A percentile compares a stretch with the other conserved stretches of the same genome.
Evolutionary conservation across 257 asterid genomes (phyloP).

Genomic region (Petrea volubilis): DNA sequence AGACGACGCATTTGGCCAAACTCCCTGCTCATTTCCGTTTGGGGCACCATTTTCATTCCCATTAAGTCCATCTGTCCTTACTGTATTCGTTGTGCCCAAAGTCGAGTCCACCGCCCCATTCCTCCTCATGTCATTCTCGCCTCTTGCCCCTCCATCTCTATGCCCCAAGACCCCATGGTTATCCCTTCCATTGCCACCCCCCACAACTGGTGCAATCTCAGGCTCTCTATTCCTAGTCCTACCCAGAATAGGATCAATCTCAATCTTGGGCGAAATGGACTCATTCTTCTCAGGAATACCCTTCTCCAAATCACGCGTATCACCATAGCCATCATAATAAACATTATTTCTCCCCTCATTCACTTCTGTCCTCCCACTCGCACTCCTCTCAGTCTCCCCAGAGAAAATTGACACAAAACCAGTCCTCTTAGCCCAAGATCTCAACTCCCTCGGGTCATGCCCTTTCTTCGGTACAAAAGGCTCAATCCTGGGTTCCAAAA

Average conservation of each 20-base stretch:
- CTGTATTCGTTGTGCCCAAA: conserved; percentile 32
- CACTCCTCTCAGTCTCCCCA: conserved; percentile 63
- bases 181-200: conserved; percentile 38
- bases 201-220: conserved; percentile 64
- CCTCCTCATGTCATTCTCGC: conserved; percentile 36
- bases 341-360: conserved; percentile 29
- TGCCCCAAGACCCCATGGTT: conserved; percentile 35
- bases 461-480: conserved; percentile 76
- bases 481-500: conserved; percentile 56
- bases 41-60: conserved; percentile 33
- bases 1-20: conserved; percentile 32
- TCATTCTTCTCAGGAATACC: conserved; percentile 55
- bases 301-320: conserved; percentile 65
- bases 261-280: conserved; percentile 73
- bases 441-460: conserved; percentile 81
- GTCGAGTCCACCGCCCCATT: conserved; percentile 38
- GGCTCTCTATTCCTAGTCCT: conserved; percentile 61
- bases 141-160: conserved; percentile 39
- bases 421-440: conserved; percentile 97
- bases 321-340: conserved; percentile 20
- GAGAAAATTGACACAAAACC: conserved; percentile 90
- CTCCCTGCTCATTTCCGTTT: conserved; percentile 31
- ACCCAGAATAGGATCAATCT: conserved; percentile 84
- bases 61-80: conserved; percentile 36
- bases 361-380: conserved; percentile 46